Evolutionary conservation across 1,139 yeast species (phyloP), one percentile per base, ranked within the genome.

Genomic region (Yamadazyma sp.): DNA sequence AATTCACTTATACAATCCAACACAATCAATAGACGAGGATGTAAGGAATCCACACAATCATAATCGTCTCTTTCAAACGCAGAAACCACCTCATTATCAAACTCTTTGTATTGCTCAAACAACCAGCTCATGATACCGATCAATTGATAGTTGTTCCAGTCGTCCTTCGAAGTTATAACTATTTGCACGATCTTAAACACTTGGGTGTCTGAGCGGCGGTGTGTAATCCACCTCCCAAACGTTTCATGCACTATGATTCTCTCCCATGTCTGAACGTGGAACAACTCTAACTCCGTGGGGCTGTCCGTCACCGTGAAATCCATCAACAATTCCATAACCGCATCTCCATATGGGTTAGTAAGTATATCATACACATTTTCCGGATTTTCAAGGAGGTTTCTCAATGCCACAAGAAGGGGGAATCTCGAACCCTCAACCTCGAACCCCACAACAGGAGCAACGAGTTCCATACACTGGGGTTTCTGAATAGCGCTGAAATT

Each of bases 81-180:
- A 11, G 56, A 42, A 5, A 53, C 34, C 10, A 59, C 39, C 37
- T 46, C 31, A 2, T 24, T 11, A 4, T 54, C 28, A 35, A 55
- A 49, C 4, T 48, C 41, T 29, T 59, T 58, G 43, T 69, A 74
- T 30, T 73, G 51, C 18, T 71, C 73, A 44, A 64, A 63, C 14
- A 66, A 55, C 88, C 89, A 83, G 0, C 79, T 64, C 39, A 82
- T 59, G 11, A 83, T 62, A 2, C 73, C 74, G 0, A 77, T 69
- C 9, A 79, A 50, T 43, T 80, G 69, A 37, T 66, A 67, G 36
- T 74, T 73, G 40, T 72, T 67, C 86, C 87, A 82, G 22, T 62
- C 63, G 8, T 69, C 75, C 39, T 62, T 71, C 30, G 78, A 72
- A 0, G 83, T 46, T 2, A 49, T 38, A 9, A 44, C 34, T 0